Percentiles rank a stretch among this genome's conserved stretches.
These are phyloP conservation scores for Cladophialophora carrionii DNA, from an alignment of 2,329 filamentous ascomycete genomes.

Conservation along the genomic window DNA sequence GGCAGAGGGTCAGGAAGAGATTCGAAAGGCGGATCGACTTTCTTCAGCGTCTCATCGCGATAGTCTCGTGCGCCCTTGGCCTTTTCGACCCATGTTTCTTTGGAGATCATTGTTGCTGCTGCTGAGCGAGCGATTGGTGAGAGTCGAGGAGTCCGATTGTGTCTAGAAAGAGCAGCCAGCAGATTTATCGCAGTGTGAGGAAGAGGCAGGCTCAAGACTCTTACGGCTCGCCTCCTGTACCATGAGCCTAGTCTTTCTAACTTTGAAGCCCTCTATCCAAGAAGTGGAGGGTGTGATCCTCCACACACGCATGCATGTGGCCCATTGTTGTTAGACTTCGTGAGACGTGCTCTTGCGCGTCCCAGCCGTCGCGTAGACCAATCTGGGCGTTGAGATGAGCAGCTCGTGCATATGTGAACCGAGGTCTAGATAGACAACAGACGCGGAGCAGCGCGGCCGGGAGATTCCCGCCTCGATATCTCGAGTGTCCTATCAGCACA, in stretches of 20 bases:
- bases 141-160: neutral
- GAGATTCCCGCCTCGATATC: constrained; percentile 8
- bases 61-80: constrained; percentile 31
- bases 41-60: constrained; percentile 37
- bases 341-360: neutral
- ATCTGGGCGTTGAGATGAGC: constrained; percentile 5
- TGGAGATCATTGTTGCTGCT: constrained; percentile 15
- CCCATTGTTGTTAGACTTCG: neutral
- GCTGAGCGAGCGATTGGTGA: neutral
- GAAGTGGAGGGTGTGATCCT: neutral
- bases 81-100: constrained; percentile 34
- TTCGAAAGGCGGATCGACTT: constrained; percentile 37
- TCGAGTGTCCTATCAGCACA: constrained; percentile 8
- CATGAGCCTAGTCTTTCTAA: neutral
- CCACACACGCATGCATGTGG: neutral
- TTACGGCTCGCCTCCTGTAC: neutral
- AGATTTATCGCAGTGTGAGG: neutral
- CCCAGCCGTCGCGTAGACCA: neutral
- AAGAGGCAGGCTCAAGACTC: neutral
- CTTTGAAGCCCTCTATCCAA: neutral
- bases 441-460: constrained; percentile 23
- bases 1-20: constrained; percentile 31
- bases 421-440: constrained; percentile 19
- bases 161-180: neutral
- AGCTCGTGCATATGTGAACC: neutral